These are phyloP conservation scores for Galeopsis tetrahit DNA, from an alignment of 257 asterid genomes.

Conservation along the genomic window DNA sequence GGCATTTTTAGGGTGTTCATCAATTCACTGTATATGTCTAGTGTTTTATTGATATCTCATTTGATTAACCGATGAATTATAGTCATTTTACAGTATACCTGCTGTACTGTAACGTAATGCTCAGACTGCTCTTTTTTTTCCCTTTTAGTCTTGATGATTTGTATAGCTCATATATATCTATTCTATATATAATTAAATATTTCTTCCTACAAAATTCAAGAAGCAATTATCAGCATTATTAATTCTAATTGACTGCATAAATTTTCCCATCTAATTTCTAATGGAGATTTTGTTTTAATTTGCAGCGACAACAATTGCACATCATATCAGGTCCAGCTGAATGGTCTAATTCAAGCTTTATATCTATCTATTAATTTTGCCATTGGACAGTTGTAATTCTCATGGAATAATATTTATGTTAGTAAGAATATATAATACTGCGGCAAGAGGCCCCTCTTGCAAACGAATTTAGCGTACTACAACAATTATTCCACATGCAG, in stretches of 20 bases:
- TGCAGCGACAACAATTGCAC: too few relatives aligned
- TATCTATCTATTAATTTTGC: too few relatives aligned
- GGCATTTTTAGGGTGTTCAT: background rate
- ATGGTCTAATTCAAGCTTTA: too few relatives aligned
- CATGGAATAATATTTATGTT: background rate
- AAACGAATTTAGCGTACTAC: background rate
- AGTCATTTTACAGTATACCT: background rate
- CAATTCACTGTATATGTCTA: background rate
- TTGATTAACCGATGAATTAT: slow-evolving; percentile 5
- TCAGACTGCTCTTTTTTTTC: slow-evolving; percentile 3
- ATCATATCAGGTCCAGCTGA: background rate
- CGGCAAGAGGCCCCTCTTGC: background rate
- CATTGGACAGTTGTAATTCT: too few relatives aligned
- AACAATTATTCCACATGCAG: too few relatives aligned
- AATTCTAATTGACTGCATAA: too few relatives aligned
- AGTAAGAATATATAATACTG: background rate
- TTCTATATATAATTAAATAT: background rate
- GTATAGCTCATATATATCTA: background rate
- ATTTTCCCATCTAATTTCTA: too few relatives aligned
- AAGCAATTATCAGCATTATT: too few relatives aligned
- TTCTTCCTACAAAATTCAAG: too few relatives aligned
- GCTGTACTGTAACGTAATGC: slow-evolving; percentile 1
- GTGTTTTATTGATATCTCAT: background rate
- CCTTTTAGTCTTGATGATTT: slow-evolving; percentile 2
- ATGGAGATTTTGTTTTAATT: too few relatives aligned